These are phyloP conservation scores for Blastobotrys malaysiensis DNA, from an alignment of 1,139 yeast species.

Conservation along the genomic window DNA sequence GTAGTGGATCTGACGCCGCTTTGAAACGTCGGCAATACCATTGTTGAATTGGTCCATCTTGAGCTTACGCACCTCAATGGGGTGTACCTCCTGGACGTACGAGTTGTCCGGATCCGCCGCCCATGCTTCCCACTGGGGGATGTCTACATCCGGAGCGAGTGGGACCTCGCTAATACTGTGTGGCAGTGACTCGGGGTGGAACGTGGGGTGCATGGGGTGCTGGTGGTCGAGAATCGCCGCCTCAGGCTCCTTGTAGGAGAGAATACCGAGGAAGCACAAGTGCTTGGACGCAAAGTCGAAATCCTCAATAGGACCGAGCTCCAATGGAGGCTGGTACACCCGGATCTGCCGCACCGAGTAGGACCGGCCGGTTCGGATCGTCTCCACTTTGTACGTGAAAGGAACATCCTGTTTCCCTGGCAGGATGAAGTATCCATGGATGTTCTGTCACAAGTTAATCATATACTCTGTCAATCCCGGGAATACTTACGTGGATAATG, in stretches of 20 bases:
- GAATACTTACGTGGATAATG: constrained; percentile 11
- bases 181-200: constrained; percentile 13
- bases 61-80: constrained; percentile 30
- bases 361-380: constrained; percentile 27
- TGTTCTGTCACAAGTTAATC: constrained; percentile 5
- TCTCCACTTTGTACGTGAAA: constrained; percentile 28
- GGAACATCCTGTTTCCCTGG: constrained; percentile 31
- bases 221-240: constrained; percentile 22
- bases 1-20: constrained; percentile 29
- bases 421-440: constrained; percentile 31
- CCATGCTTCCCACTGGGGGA: constrained; percentile 23
- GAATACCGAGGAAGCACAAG: constrained; percentile 26
- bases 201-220: constrained; percentile 18
- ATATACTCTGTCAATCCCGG: background rate
- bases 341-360: constrained; percentile 28
- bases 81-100: constrained; percentile 23
- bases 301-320: constrained; percentile 11
- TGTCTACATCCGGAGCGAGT: constrained; percentile 30
- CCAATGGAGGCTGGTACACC: constrained; percentile 27
- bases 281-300: constrained; percentile 21
- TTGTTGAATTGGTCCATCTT: constrained; percentile 23
- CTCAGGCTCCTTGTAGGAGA: constrained; percentile 29
- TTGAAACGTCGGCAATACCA: constrained; percentile 14
- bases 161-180: constrained; percentile 19
- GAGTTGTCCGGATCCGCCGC: constrained; percentile 16